phyloP scores from a whole-genome alignment of 345 rosid species.

The Arabis hirsuta region DNA sequence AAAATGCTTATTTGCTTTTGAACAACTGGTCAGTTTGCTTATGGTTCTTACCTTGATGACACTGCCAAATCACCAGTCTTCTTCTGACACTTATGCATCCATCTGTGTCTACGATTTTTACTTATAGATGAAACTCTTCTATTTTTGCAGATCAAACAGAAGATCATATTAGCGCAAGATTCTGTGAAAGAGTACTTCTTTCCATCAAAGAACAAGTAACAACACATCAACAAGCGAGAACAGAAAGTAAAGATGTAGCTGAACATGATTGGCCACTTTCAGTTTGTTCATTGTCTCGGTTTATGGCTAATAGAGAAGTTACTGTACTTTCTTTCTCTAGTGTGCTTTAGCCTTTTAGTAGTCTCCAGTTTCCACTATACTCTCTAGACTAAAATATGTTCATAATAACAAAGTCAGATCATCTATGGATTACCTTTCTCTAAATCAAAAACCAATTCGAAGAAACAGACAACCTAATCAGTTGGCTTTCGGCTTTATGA shows the following conservation, averaged over 20 bases:
- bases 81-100: neutral
- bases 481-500: neutral
- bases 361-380: neutral
- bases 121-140: neutral
- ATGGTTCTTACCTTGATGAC: no score
- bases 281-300: slow-evolving; percentile 6
- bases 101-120: neutral
- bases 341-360: neutral
- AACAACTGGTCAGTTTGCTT: no score
- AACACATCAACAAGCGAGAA: slow-evolving; percentile 27
- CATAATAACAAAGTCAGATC: neutral
- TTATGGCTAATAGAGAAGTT: neutral
- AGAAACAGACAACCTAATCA: neutral
- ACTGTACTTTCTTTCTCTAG: neutral
- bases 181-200: slow-evolving; percentile 61
- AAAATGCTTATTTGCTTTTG: neutral
- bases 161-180: slow-evolving; percentile 60
- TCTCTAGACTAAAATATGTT: slow-evolving; percentile 7
- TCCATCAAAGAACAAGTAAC: slow-evolving; percentile 52
- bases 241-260: neutral
- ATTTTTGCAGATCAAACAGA: slow-evolving; percentile 68
- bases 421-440: neutral
- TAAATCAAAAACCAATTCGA: neutral
- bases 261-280: neutral
- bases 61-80: neutral